Base-by-base conservation (phyloP, 208 protist genomes). In the Crithidia thermophila region DNA sequence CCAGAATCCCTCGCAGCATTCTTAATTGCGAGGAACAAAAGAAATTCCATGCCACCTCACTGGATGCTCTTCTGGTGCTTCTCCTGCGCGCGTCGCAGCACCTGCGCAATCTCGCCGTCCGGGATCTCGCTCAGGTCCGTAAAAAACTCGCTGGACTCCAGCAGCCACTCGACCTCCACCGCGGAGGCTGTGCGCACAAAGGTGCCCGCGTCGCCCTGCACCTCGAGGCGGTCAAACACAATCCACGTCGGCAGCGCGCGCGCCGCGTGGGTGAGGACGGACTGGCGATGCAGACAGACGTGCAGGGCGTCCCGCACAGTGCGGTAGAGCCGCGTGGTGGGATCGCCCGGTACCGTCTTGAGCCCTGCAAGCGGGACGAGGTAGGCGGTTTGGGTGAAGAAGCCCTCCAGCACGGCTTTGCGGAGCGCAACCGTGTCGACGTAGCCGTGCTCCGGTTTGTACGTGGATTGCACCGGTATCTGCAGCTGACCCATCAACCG, bases 351-450 rank as follows among this genome's bases (percentile, higher is more conserved):
- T 14, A 7, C 21, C 10, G 39, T 23, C 42, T 42, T 28, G 4
- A n/a, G 20, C 28, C 39, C 6, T 14, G 10, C 11, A 20, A 21
- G 53, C n/a, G 55, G 69, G 34, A 59, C 50, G 40, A 75, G 69
- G 43, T 82, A 88, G 4, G 91, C 91, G 2, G 93, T 87, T 43
- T 94, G 91, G 18, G 76, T 88, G 58, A 96, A 96, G 66, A 92
- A 93, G 14, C 91, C 91, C 45, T 94, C 84, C 33, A 96, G 68
- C n/a, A 96, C 65, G 3, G 85, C 78, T 47, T 87, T 88, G 37
- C 87, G 87, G 21, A 96, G 63, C 30, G 81, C 83, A 31, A 85
- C 74, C 18, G 84, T 88, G 75, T 96, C 74, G 1, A 94, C 68
- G 13, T 62, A 76, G 40, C 68, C 30, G 31, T 43, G 55, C 64